Base-by-base conservation (phyloP, 495 filamentous ascomycete genomes). In the Xylaria grammica region DNA sequence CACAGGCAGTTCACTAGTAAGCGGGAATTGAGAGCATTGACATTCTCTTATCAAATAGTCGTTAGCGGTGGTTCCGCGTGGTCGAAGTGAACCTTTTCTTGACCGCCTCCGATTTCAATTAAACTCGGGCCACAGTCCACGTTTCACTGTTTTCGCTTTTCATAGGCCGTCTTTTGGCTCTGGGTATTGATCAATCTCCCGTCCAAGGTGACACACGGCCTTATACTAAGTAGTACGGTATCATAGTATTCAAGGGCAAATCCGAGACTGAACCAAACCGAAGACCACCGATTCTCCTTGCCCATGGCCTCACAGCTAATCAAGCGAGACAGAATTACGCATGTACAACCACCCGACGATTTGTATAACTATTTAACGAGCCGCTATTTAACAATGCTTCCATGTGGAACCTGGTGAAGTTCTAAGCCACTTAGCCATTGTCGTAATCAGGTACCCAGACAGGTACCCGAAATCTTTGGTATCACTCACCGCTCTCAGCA, bases 401-500 rank as follows among this genome's bases (percentile, higher is more conserved):
- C 42, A 10, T 26, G 42, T 17, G 56, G 44, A 48, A 59, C 45
- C 6, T 5, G 11, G 15, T 15, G 45, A 48, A 4, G 45, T 15
- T 24, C 20, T 19, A 24, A 24, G 7, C 40, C 40, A 44, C 5
- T n/a, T 38, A 24, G 34, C 17, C 40, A 42, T 17, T 59, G 42
- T 30, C 42, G 34, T 24, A 7, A 10, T 59, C 42, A 30, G 55
- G 40, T 59, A 48, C 42, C 55, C 42, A 46, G 48, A 48, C 56
- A 59, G 42, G 42, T 59, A 34, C 56, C 40, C 29, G 56, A 36
- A 34, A 48, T 48, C 56, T 42, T 19, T 26, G 38, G 38, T 38
- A 42, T 26, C 56, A 59, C 56, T 59, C 56, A 59, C 56, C 56
- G 56, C 56, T 59, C 56, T 48, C 42, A 27, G 19, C 29, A 46